These are phyloP conservation scores for Wolfiporia cocos DNA, from an alignment of 1,284 basidiomycete species.

Conservation along the genomic window DNA sequence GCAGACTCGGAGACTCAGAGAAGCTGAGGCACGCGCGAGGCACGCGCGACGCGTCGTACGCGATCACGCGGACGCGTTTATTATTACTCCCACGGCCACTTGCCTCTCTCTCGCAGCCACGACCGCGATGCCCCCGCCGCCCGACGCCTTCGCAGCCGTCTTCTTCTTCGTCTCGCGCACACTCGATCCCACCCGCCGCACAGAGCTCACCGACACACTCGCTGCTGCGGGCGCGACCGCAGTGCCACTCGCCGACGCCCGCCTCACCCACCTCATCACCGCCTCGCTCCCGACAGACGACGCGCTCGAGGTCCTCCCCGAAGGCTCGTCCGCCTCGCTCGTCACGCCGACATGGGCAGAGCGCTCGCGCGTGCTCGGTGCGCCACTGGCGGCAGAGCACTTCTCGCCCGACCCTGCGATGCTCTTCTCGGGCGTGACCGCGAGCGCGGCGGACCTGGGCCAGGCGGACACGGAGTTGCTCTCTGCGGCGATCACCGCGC, in stretches of 20 bases:
- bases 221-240: slow-evolving; percentile 16
- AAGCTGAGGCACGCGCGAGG: no score
- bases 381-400: slow-evolving; percentile 46
- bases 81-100: no score
- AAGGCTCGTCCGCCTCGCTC: slow-evolving; percentile 13
- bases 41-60: no score
- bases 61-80: no score
- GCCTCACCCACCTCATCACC: slow-evolving; percentile 24
- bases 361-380: slow-evolving; percentile 51
- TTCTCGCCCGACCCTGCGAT: slow-evolving; percentile 74
- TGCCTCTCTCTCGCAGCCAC: no score
- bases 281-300: slow-evolving; percentile 17
- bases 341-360: slow-evolving; percentile 55
- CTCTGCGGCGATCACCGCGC: slow-evolving; percentile 60
- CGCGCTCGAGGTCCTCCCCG: slow-evolving; percentile 18
- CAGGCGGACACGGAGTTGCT: slow-evolving; percentile 67
- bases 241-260: slow-evolving; percentile 12
- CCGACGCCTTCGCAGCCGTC: slow-evolving; percentile 15
- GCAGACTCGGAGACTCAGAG: no score
- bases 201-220: slow-evolving; percentile 17
- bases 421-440: slow-evolving; percentile 81
- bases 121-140: no score
- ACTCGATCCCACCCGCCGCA: slow-evolving; percentile 11
- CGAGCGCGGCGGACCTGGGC: slow-evolving; percentile 61
- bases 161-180: slow-evolving; percentile 21